Evolutionary conservation across 306 rosid species (phyloP), one percentile per base, ranked within the genome.

Genomic region (Dalbergia cultrata): DNA sequence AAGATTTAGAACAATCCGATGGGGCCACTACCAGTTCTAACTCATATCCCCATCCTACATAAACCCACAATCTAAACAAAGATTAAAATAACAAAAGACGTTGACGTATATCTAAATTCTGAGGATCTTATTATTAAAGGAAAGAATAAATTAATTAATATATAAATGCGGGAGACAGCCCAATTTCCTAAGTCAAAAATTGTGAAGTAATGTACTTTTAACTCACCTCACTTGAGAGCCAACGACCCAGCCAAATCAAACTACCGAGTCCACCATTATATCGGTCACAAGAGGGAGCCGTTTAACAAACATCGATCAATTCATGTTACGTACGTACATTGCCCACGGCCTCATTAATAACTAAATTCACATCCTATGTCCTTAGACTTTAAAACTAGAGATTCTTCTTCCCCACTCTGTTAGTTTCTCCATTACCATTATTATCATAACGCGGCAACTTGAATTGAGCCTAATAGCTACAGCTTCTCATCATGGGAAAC

Each of bases 281-380:
- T 44, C 53, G n/a, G 13, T 82, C 90, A 80, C 82, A 83, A 86
- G 79, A 87, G 87, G 94, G 94, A 92, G 88, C 93, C 62, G 97
- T 90, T 94, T 70, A 92, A 90, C 98, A 68, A 94, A 90, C 90
- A 77, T 17, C 75, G 71, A 14, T 62, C 72, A 75, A 14, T 62
- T 50, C 77, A 52, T 61, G 44, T 58, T 72, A 7, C 45, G 22
- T 72, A 7, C 45, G 22, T 80, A 54, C 75, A 76, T 14, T 45
- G 45, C 10, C 71, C 58, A 21, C 14, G 49, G 7, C 17, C 17
- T 47, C 8, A 47, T 26, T 39, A 67, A 57, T 67, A 69, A 69
- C 76, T 37, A 34, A 41, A 4, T 58, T 80, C 84, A 33, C 65
- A 39, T 77, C 58, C 47, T 31, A 68, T 31, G 12, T 43, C 56